Conservation (phyloP, 192 early-diverging fungal species). For the Rhizophagus clarus region DNA sequence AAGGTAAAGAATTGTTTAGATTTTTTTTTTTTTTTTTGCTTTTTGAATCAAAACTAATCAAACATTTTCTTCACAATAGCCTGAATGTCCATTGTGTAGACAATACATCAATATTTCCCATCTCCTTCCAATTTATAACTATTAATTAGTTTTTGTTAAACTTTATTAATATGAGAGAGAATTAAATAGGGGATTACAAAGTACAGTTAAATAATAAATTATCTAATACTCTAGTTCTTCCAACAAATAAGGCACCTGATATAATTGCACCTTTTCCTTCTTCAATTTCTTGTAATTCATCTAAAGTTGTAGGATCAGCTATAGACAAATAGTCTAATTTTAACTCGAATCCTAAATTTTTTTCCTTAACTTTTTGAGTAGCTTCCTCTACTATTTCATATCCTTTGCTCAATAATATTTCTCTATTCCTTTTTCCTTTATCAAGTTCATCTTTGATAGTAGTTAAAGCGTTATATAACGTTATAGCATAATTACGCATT, state of each 20-base stretch:
- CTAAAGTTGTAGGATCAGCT: conserved; percentile 67
- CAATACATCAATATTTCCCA: conserved; percentile 75
- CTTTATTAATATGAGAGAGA: too few relatives aligned
- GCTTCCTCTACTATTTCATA: conserved; percentile 53
- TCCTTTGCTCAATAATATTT: conserved; percentile 51
- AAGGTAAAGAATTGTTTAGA: conserved; percentile 58
- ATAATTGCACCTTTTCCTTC: conserved; percentile 71
- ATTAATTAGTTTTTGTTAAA: background rate
- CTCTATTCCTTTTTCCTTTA: conserved; percentile 40
- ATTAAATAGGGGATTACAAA: background rate
- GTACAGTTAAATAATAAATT: conserved; percentile 76
- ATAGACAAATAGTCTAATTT: conserved; percentile 87
- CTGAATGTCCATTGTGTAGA: conserved; percentile 94
- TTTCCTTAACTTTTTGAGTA: conserved; percentile 38
- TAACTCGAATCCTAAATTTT: conserved; percentile 50
- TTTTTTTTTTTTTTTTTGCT: background rate
- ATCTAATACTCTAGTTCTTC: conserved; percentile 90
- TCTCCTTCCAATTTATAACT: conserved; percentile 70
- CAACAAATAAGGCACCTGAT: conserved; percentile 83
- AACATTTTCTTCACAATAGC: conserved; percentile 41
- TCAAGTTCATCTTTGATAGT: conserved; percentile 53
- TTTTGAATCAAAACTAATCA: conserved; percentile 3
- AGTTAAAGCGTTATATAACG: conserved; percentile 72
- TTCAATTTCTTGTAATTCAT: conserved; percentile 57
- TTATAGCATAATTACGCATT: conserved; percentile 68